Percentiles rank a stretch among this genome's conserved stretches.
These are phyloP conservation scores for Rhodotorula sp. DNA, from an alignment of 1,284 basidiomycete genomes.

Conservation along the genomic window DNA sequence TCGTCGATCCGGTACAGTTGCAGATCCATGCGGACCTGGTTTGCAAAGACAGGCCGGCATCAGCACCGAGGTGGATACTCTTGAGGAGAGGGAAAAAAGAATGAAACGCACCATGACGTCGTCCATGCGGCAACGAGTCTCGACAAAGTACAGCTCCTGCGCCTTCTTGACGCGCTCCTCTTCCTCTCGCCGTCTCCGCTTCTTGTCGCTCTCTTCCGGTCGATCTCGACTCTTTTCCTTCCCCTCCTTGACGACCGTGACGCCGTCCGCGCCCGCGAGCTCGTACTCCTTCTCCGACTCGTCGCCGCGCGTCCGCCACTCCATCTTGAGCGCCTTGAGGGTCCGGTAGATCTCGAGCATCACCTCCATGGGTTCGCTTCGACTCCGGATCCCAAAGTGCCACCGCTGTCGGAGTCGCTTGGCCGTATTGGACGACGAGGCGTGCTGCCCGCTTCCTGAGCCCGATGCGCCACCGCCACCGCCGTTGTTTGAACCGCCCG, in stretches of 20 bases:
- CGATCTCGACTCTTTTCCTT: conserved; percentile 24
- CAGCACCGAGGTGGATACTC: neutral
- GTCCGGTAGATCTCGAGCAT: conserved; percentile 98
- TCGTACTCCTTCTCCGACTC: conserved; percentile 40
- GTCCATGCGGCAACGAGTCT: conserved; percentile 84
- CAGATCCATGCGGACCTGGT: conserved; percentile 88
- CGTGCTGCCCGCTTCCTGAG: neutral
- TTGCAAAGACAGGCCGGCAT: neutral
- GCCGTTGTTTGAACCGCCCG: conserved; percentile 1
- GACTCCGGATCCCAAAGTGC: conserved; percentile 96
- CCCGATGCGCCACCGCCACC: neutral
- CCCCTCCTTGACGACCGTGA: conserved; percentile 33
- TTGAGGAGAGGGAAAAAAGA: neutral
- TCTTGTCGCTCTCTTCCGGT: conserved; percentile 49
- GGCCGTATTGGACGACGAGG: conserved; percentile 10
- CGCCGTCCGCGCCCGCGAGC: conserved; percentile 46
- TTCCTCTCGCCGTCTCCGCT: conserved; percentile 47
- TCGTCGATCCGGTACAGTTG: conserved; percentile 95
- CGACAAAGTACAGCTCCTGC: conserved; percentile 81
- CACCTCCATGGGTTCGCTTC: conserved; percentile 96
- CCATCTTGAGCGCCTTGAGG: conserved; percentile 88
- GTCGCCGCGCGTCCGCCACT: conserved; percentile 62
- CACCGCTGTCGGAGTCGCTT: conserved; percentile 59
- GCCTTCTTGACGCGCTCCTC: conserved; percentile 54
- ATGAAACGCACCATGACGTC: conserved; percentile 76